These are phyloP conservation scores for Perilla frutescens DNA, from an alignment of 257 asterid species.

Conservation along the genomic window DNA sequence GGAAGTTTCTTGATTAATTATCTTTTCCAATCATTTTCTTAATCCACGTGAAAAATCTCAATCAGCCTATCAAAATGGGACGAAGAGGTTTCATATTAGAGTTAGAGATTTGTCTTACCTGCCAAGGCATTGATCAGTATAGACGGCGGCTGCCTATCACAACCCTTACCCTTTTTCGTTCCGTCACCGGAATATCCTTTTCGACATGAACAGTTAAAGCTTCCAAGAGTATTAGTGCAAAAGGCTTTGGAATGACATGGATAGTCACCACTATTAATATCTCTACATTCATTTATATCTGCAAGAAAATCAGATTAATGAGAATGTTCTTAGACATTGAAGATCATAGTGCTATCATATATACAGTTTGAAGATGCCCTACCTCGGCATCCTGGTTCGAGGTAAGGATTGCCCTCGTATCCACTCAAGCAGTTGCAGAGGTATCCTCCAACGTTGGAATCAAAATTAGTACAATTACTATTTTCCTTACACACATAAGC, in stretches of 20 bases:
- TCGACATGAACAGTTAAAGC: constrained; percentile 11
- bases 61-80: no score
- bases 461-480: constrained; percentile 22
- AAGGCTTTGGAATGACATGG: constrained; percentile 23
- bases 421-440: constrained; percentile 31
- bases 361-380: neutral
- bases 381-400: constrained; percentile 28
- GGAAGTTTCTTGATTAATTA: no score
- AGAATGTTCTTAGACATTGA: no score
- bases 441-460: constrained; percentile 28
- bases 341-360: no score
- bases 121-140: neutral
- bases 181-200: constrained; percentile 31
- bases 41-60: no score
- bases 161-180: constrained; percentile 11
- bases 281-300: constrained; percentile 30
- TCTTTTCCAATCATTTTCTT: no score
- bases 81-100: no score
- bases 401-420: constrained; percentile 40
- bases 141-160: constrained; percentile 9
- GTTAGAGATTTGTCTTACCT: no score
- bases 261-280: neutral
- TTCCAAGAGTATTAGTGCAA: constrained; percentile 30
- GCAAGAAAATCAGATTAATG: neutral
- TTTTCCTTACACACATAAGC: constrained; percentile 13